Evolutionary conservation across 257 asterid species (phyloP).

Genomic region (Leonotis leonurus): DNA sequence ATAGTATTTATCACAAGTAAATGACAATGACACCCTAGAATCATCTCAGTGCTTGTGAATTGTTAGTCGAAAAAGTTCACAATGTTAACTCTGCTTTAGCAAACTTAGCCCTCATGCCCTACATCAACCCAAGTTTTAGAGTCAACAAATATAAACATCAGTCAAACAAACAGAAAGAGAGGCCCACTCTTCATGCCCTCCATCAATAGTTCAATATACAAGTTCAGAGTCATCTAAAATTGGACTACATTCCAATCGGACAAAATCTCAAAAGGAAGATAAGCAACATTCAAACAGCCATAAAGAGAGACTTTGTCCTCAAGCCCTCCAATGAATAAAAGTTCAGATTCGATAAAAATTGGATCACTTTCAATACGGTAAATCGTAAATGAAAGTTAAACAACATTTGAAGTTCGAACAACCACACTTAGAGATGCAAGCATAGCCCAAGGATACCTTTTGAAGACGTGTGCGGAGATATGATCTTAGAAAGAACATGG

Average conservation of each 20-base stretch:
- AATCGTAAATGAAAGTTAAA: background rate
- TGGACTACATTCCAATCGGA: background rate
- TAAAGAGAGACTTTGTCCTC: background rate
- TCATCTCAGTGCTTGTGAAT: background rate
- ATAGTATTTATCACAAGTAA: conserved; percentile 14
- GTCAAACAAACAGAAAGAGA: too few species aligned
- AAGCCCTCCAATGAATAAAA: background rate
- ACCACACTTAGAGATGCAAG: background rate
- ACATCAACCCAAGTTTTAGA: too few species aligned
- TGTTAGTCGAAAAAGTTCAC: background rate
- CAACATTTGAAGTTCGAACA: background rate
- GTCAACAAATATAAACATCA: too few species aligned
- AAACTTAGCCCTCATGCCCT: too few species aligned
- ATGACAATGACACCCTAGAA: background rate
- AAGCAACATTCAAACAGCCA: background rate
- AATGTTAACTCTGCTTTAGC: background rate
- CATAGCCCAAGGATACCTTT: conserved; percentile 44
- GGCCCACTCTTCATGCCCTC: too few species aligned
- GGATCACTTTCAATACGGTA: background rate
- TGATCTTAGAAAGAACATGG: conserved; percentile 70
- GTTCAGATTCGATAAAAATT: background rate
- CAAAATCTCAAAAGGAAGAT: background rate
- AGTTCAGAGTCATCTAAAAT: background rate
- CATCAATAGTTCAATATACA: background rate
- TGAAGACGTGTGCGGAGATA: conserved; percentile 84